phyloP scores from a whole-genome alignment of 148 eudicot species.

The Cornus controversa region DNA sequence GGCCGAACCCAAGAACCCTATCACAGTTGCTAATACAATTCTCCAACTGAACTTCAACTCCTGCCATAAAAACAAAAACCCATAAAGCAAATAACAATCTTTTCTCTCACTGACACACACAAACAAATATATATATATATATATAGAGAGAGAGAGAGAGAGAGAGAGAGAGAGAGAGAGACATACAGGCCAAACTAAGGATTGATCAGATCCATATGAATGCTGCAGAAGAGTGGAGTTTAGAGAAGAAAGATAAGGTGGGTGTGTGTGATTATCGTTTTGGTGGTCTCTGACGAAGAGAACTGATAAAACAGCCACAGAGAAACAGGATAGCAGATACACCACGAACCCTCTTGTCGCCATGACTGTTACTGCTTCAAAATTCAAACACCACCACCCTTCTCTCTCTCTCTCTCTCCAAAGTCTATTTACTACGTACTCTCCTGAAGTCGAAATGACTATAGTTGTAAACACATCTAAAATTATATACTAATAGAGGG shows the following conservation, averaged over 20 bases:
- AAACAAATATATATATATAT: too few species aligned
- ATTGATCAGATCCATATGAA: neutral
- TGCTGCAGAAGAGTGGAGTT: constrained; percentile 16
- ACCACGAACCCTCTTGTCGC: constrained; percentile 54
- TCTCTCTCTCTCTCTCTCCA: neutral
- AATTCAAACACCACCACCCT: neutral
- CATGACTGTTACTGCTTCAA: constrained; percentile 28
- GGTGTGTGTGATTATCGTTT: neutral
- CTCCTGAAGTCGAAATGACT: too few species aligned
- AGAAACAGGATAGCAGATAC: constrained; percentile 54
- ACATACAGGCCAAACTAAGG: too few species aligned
- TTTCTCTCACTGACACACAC: neutral
- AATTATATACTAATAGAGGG: too few species aligned
- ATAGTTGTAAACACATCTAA: too few species aligned
- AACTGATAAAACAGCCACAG: constrained; percentile 53
- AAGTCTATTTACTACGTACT: too few species aligned
- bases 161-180: too few species aligned
- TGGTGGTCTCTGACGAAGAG: constrained; percentile 34
- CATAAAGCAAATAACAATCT: neutral
- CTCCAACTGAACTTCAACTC: constrained; percentile 76
- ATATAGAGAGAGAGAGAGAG: too few species aligned
- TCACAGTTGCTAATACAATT: constrained; percentile 63
- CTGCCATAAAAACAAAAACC: constrained; percentile 31
- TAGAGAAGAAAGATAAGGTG: constrained; percentile 10
- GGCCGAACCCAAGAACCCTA: constrained; percentile 90